Percentiles rank a stretch among this genome's conserved stretches.
phyloP scores from a whole-genome alignment of 1,284 basidiomycete species.

The Boletus albobrunnescens region DNA sequence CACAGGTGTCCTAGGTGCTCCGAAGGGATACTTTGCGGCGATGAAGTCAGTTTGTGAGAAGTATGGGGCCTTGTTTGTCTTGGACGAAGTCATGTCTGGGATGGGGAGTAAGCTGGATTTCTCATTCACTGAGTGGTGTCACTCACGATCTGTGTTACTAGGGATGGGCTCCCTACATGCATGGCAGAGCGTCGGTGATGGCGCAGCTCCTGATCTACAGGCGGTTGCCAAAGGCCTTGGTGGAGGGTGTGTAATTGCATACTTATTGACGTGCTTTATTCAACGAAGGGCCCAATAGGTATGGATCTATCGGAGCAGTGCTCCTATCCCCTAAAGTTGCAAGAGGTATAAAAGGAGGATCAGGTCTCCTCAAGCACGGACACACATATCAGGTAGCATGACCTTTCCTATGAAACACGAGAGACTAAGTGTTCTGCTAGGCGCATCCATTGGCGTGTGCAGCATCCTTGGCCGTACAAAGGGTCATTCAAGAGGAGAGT shows the following conservation, averaged over 20 bases:
- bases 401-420: neutral
- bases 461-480: conserved; percentile 75
- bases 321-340: conserved; percentile 71
- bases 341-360: conserved; percentile 59
- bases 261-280: neutral
- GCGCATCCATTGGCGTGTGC: conserved; percentile 72
- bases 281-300: conserved; percentile 41
- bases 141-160: conserved; percentile 27
- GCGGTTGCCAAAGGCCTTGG: conserved; percentile 84
- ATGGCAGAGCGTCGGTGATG: conserved; percentile 81
- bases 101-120: conserved; percentile 64
- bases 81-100: conserved; percentile 85
- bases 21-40: conserved; percentile 76
- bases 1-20: conserved; percentile 69
- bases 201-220: conserved; percentile 74
- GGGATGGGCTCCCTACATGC: conserved; percentile 83
- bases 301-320: conserved; percentile 78
- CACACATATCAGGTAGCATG: conserved; percentile 75
- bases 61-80: conserved; percentile 80
- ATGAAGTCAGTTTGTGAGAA: conserved; percentile 87
- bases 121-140: neutral
- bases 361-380: conserved; percentile 77
- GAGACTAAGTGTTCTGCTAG: conserved; percentile 33
- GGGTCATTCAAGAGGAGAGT: conserved; percentile 64
- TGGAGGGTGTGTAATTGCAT: conserved; percentile 57